phyloP scores from a whole-genome alignment of 73 alveolate genomes.

The Paramecium bursaria region DNA sequence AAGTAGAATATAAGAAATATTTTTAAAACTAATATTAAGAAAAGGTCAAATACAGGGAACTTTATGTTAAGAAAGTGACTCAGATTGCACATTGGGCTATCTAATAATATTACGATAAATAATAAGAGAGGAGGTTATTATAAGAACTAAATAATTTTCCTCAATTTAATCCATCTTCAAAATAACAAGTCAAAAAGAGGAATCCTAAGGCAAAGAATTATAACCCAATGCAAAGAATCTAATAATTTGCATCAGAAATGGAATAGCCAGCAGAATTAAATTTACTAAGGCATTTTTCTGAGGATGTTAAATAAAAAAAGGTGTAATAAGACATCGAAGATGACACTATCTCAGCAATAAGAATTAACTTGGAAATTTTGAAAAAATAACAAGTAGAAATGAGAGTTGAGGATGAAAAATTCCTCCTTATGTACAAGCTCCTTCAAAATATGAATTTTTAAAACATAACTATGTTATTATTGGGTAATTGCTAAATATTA shows the following conservation, averaged over 20 bases:
- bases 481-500: conserved; percentile 34
- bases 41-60: not conserved
- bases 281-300: too few species aligned
- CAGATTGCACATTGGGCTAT: conserved; percentile 42
- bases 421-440: not conserved
- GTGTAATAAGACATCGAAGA: not conserved
- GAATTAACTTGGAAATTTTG: too few species aligned
- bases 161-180: not conserved
- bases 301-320: not conserved
- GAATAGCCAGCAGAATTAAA: not conserved
- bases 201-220: not conserved
- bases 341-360: not conserved
- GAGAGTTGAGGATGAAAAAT: conserved; percentile 38
- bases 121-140: not conserved
- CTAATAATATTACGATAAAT: not conserved
- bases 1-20: conserved; percentile 16
- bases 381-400: conserved; percentile 34
- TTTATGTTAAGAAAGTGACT: not conserved
- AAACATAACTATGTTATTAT: conserved; percentile 18
- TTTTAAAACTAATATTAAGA: not conserved
- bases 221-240: not conserved
- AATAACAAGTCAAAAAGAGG: too few species aligned
- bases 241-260: not conserved
- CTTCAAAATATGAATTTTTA: not conserved
- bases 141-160: not conserved